Base-by-base conservation (phyloP, 768 basidiomycete genomes). In the Dendrothele bispora region DNA sequence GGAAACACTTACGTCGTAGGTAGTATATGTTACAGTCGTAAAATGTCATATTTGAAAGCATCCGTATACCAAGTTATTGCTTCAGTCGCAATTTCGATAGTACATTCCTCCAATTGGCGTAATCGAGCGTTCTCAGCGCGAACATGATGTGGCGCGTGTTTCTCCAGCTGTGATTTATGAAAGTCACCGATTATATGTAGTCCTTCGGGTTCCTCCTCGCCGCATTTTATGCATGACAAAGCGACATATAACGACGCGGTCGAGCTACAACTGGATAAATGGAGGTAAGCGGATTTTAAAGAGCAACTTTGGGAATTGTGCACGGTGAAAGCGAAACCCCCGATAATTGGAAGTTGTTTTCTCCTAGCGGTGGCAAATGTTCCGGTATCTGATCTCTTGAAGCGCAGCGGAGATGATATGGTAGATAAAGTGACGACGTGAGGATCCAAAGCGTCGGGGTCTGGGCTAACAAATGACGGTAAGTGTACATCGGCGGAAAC, bases 231-330 rank as follows among this genome's bases (percentile, higher is more conserved):
- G 27, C 53, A 43, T 18, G 50, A 55, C 11, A 55, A 12, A 51
- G 53, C 53, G 7, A 57, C 53, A 52, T 57, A 57, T 2, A 50
- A 36, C 11, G 46, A 30, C 3, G 49, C 46, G 6, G 47, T 52
- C 1, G 50, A 40, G 14, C 26, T n/a, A 21, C 38, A 57, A 26
- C 55, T 52, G 11, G 43, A 46, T 1, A 56, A 27, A 36, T 56
- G 43, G 20, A 56, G 43, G 10, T 29, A 35, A 12, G 46, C 49
- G 21, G 26, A 34, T 40, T 56, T 39, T n/a, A 56, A 36, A 1
- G 55, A 56, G 1, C 53, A 40, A 29, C 50, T 49, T 26, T 55
- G 54, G 11, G 50, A 51, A 21, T 55, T 55, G 28, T 51, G 51
- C 2, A 49, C 36, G 1, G 52, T 56, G 42, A 46, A 55, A 8